A percentile compares a stretch with the other conserved stretches of the same genome.
These are phyloP conservation scores for Excoecaria agallocha DNA, from an alignment of 345 rosid species.

Conservation along the genomic window DNA sequence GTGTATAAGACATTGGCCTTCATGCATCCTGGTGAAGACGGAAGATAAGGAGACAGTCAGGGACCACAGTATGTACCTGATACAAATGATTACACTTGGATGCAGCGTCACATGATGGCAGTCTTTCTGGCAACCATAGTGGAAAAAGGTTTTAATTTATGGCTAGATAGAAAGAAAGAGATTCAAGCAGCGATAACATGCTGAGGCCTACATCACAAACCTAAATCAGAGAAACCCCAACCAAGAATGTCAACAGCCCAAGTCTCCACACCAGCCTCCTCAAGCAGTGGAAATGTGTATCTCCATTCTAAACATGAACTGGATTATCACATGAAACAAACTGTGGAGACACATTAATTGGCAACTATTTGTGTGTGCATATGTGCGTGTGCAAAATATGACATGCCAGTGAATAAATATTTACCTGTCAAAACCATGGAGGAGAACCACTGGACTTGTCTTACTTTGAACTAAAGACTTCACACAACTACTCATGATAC, in stretches of 20 bases:
- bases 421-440: constrained; percentile 93
- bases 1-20: not conserved
- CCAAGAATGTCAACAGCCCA: constrained; percentile 95
- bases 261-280: constrained; percentile 82
- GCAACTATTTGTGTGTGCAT: not conserved
- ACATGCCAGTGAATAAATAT: not conserved
- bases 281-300: constrained; percentile 73
- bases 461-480: constrained; percentile 51
- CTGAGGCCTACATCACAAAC: constrained; percentile 29
- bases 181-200: not conserved
- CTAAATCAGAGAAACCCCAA: constrained; percentile 96
- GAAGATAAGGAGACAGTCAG: not conserved
- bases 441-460: constrained; percentile 69
- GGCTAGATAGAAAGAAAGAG: not conserved
- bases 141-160: not conserved
- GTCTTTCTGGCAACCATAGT: constrained; percentile 38
- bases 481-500: constrained; percentile 80
- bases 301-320: constrained; percentile 99
- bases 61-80: constrained; percentile 45
- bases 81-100: constrained; percentile 77
- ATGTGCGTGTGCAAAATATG: not conserved
- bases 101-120: constrained; percentile 60
- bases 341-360: constrained; percentile 13
- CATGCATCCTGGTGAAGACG: not conserved
- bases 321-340: constrained; percentile 35